phyloP scores from a whole-genome alignment of 805 yeast genomes.

The Wickerhamiella allomyrinae region DNA sequence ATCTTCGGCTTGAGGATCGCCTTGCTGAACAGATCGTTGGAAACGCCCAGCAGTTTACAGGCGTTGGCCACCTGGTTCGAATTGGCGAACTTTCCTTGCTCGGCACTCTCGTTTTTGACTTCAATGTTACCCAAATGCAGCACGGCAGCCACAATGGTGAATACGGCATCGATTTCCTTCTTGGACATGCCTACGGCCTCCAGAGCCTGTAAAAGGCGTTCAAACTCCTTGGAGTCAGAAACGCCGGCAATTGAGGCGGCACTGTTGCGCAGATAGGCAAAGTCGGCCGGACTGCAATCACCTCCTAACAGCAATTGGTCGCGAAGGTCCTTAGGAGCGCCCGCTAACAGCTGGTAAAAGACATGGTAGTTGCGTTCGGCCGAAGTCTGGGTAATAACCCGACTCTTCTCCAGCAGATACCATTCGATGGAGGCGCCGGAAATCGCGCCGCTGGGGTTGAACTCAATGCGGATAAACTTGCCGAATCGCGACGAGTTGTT shows the following conservation, averaged over 20 bases:
- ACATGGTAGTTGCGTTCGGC: constrained; percentile 87
- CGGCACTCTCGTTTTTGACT: constrained; percentile 47
- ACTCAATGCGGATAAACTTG: constrained; percentile 79
- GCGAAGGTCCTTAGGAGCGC: constrained; percentile 35
- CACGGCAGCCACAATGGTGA: constrained; percentile 57
- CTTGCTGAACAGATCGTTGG: constrained; percentile 37
- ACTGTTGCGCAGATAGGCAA: constrained; percentile 45
- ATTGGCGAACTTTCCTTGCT: constrained; percentile 58
- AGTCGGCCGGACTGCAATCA: constrained; percentile 33
- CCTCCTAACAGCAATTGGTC: constrained; percentile 25
- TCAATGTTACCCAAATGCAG: constrained; percentile 77
- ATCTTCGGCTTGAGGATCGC: constrained; percentile 66
- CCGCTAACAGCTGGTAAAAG: constrained; percentile 73
- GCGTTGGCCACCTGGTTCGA: constrained; percentile 38
- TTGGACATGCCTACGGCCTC: constrained; percentile 54
- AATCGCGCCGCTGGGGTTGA: constrained; percentile 43
- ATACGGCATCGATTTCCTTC: constrained; percentile 42
- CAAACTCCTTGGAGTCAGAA: constrained; percentile 60
- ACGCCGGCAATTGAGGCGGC: constrained; percentile 51
- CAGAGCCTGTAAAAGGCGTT: constrained; percentile 49
- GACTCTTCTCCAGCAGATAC: constrained; percentile 84
- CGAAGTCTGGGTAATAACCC: constrained; percentile 64
- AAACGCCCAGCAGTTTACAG: constrained; percentile 52
- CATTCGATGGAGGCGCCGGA: constrained; percentile 89
- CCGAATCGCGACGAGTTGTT: constrained; percentile 95